Evolutionary conservation across 768 basidiomycete genomes (phyloP).

Genomic region (Cystofilobasidium ferigula): DNA sequence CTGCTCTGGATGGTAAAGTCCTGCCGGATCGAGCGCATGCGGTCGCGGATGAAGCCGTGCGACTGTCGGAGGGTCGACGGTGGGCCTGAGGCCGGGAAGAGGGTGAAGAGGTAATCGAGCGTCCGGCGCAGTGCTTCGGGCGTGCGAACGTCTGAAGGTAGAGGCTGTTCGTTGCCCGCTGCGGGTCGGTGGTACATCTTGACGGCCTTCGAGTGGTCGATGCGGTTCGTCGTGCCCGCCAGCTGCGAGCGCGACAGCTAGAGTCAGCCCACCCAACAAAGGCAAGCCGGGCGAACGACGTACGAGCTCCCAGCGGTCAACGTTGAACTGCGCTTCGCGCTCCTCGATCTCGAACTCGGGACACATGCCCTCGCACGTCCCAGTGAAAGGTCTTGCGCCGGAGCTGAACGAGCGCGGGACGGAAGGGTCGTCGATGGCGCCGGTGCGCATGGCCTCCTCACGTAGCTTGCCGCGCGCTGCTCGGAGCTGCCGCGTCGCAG

Average conservation of each 20-base stretch:
- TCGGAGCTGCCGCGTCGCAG: conserved; percentile 36
- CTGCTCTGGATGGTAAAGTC: conserved; percentile 91
- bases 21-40: conserved; percentile 75
- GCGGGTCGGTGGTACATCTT: conserved; percentile 92
- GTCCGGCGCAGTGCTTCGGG: conserved; percentile 72
- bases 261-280: not conserved
- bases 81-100: conserved; percentile 51
- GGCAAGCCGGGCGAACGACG: conserved; percentile 34
- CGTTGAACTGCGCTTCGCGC: conserved; percentile 75
- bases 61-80: conserved; percentile 57
- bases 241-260: conserved; percentile 39
- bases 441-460: conserved; percentile 53
- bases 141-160: conserved; percentile 86
- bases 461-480: conserved; percentile 37
- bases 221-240: conserved; percentile 62
- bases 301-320: conserved; percentile 77
- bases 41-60: conserved; percentile 79
- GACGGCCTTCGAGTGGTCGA: conserved; percentile 77
- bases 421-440: conserved; percentile 76
- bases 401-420: conserved; percentile 62
- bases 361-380: conserved; percentile 89
- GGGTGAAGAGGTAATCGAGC: conserved; percentile 82
- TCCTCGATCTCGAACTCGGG: conserved; percentile 86
- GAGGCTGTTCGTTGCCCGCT: conserved; percentile 63
- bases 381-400: conserved; percentile 83